These are phyloP conservation scores for Beauveria scarabaeidicola DNA, from an alignment of 2,329 filamentous ascomycete species.

Conservation along the genomic window DNA sequence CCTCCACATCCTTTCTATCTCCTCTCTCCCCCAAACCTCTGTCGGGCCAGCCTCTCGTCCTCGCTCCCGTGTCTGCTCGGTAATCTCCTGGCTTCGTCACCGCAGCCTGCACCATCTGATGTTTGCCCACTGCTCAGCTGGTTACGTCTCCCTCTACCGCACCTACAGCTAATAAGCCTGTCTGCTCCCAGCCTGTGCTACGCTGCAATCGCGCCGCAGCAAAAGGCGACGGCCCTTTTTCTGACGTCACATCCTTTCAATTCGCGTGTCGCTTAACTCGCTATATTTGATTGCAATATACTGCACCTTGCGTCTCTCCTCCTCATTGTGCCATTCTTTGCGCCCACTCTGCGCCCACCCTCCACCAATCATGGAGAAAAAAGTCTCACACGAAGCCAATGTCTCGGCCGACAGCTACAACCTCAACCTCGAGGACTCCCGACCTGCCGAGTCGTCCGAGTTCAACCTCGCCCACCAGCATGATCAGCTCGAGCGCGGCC, in stretches of 20 bases:
- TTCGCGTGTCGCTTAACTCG: not conserved
- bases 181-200: not conserved
- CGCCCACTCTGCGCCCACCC: not conserved
- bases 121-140: slow-evolving; percentile 7
- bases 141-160: slow-evolving; percentile 5
- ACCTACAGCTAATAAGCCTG: slow-evolving; percentile 5
- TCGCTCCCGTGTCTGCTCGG: not conserved
- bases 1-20: not conserved
- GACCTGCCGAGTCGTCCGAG: slow-evolving; percentile 20
- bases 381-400: slow-evolving; percentile 8
- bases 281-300: not conserved
- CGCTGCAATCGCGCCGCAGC: not conserved
- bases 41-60: not conserved
- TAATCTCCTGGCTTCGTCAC: not conserved
- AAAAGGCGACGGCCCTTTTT: not conserved
- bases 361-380: slow-evolving; percentile 16
- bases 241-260: not conserved
- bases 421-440: slow-evolving; percentile 20
- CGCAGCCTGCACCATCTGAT: not conserved
- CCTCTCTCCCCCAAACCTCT: not conserved
- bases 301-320: not conserved
- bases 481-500: slow-evolving; percentile 44
- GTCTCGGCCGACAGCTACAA: slow-evolving; percentile 17
- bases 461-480: slow-evolving; percentile 29
- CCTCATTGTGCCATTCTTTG: not conserved